A percentile compares a stretch with the other conserved stretches of the same genome.
These are phyloP conservation scores for Mortierella antarctica DNA, from an alignment of 192 early-diverging fungal species.

Conservation along the genomic window DNA sequence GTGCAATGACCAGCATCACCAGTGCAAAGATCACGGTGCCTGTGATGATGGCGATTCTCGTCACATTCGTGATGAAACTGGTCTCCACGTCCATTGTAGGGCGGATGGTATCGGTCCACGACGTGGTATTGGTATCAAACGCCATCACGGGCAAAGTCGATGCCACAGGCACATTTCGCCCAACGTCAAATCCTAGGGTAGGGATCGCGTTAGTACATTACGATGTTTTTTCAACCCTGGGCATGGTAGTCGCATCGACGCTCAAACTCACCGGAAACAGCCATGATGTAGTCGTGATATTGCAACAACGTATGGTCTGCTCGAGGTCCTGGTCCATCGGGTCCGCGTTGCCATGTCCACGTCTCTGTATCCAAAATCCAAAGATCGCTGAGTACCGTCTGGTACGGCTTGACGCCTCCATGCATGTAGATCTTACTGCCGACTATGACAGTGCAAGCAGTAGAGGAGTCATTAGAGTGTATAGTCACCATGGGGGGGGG, in stretches of 20 bases:
- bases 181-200: slow-evolving; percentile 27
- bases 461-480: neutral
- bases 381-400: slow-evolving; percentile 38
- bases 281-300: slow-evolving; percentile 43
- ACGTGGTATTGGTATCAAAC: slow-evolving; percentile 27
- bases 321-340: slow-evolving; percentile 42
- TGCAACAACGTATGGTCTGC: slow-evolving; percentile 42
- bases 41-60: slow-evolving; percentile 29
- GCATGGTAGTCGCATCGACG: too few species aligned
- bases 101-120: slow-evolving; percentile 36
- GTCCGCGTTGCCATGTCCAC: slow-evolving; percentile 39
- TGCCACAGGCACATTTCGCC: slow-evolving; percentile 25
- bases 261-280: slow-evolving; percentile 27
- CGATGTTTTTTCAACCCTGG: too few species aligned
- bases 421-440: slow-evolving; percentile 45
- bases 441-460: slow-evolving; percentile 14
- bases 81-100: slow-evolving; percentile 21
- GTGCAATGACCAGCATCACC: slow-evolving; percentile 21
- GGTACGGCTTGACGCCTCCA: slow-evolving; percentile 47
- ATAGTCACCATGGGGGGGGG: too few species aligned
- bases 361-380: slow-evolving; percentile 42
- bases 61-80: slow-evolving; percentile 30
- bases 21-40: slow-evolving; percentile 24
- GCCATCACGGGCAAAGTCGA: slow-evolving; percentile 30
- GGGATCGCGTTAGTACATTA: neutral